phyloP scores from a whole-genome alignment of 768 basidiomycete genomes.

The Pleurotus tuber-regium region DNA sequence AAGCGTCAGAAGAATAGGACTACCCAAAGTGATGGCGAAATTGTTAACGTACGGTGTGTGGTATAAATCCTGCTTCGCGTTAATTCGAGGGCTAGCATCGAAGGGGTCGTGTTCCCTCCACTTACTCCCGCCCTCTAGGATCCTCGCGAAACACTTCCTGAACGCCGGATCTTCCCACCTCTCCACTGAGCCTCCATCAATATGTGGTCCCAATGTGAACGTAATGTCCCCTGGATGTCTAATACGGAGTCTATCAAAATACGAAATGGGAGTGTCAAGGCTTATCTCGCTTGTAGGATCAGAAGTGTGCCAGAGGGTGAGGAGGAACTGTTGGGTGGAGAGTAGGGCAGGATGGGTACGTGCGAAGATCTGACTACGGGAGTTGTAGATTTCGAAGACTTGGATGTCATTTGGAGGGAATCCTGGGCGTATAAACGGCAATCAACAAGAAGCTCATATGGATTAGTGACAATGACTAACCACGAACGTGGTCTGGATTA shows the following conservation, averaged over 20 bases:
- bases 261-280: conserved; percentile 62
- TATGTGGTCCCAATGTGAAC: conserved; percentile 66
- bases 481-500: conserved; percentile 48
- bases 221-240: conserved; percentile 66
- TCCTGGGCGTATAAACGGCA: conserved; percentile 33
- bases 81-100: conserved; percentile 42
- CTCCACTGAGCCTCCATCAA: conserved; percentile 52
- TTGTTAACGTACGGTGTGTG: conserved; percentile 44
- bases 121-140: conserved; percentile 38
- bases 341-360: conserved; percentile 64
- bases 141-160: conserved; percentile 36
- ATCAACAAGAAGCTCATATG: background rate
- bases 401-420: conserved; percentile 68
- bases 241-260: conserved; percentile 75
- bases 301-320: conserved; percentile 58
- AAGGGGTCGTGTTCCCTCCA: conserved; percentile 54
- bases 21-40: background rate
- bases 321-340: conserved; percentile 52
- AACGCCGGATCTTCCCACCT: conserved; percentile 52
- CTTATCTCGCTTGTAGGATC: conserved; percentile 39
- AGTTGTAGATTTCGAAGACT: conserved; percentile 75
- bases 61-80: conserved; percentile 61
- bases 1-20: conserved; percentile 10
- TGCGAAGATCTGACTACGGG: conserved; percentile 58
- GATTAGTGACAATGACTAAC: conserved; percentile 20